Conservation (phyloP, 768 basidiomycete genomes). For the Lyophyllum semitale region DNA sequence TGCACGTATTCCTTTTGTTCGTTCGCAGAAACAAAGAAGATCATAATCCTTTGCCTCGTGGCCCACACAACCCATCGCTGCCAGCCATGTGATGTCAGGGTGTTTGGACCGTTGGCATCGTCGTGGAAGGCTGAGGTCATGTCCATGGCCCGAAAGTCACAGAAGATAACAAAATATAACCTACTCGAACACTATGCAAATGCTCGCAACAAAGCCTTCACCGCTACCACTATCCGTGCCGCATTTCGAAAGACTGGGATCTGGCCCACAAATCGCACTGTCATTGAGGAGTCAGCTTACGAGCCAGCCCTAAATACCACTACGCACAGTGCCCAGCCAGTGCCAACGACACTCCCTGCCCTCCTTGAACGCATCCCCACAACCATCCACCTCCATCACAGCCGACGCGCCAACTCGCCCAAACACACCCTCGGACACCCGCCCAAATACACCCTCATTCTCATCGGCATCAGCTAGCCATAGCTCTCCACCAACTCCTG, state of each 20-base stretch:
- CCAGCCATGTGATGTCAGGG: constrained; percentile 36
- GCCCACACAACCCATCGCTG: constrained; percentile 36
- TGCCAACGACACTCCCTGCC: constrained; percentile 6
- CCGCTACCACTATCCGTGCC: constrained; percentile 16
- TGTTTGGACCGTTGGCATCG: constrained; percentile 35
- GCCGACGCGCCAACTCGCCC: no score
- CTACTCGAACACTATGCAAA: constrained; percentile 8
- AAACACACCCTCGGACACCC: no score
- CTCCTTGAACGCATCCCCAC: no score
- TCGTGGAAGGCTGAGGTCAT: constrained; percentile 20
- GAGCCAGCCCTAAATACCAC: constrained; percentile 13
- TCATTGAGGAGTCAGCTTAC: constrained; percentile 9
- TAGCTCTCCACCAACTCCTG: no score
- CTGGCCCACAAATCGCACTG: constrained; percentile 16
- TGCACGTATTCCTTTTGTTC: constrained; percentile 29
- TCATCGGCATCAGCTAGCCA: no score
- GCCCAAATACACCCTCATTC: no score
- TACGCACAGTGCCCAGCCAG: constrained; percentile 23
- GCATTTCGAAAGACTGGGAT: constrained; percentile 25
- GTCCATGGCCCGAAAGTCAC: constrained; percentile 17
- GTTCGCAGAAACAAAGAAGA: constrained; percentile 25
- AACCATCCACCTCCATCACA: no score
- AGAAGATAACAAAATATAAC: constrained; percentile 16
- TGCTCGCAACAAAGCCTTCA: constrained; percentile 16
- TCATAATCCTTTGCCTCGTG: constrained; percentile 36